These are phyloP conservation scores for Podaxis sp. DNA, from an alignment of 768 basidiomycete genomes.

Conservation along the genomic window DNA sequence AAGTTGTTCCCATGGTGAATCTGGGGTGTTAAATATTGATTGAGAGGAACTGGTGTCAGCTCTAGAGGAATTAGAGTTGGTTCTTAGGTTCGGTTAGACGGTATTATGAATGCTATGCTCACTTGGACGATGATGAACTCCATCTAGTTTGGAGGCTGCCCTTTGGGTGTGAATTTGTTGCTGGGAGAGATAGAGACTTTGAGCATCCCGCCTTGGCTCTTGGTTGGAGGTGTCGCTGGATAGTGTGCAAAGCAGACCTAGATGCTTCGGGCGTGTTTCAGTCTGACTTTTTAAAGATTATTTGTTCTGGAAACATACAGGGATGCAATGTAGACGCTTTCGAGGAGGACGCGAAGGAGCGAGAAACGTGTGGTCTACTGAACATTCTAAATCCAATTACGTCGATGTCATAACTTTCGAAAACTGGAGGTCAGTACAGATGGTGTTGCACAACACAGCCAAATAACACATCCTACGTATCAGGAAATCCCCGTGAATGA, in stretches of 20 bases:
- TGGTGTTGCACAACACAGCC: conserved; percentile 2
- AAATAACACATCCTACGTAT: neutral
- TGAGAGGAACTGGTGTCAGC: neutral
- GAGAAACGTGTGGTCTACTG: neutral
- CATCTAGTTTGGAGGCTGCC: neutral
- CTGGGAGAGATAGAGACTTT: neutral
- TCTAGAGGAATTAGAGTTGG: neutral
- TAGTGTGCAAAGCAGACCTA: neutral
- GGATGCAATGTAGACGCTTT: neutral
- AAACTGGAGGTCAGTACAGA: neutral
- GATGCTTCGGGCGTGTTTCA: neutral
- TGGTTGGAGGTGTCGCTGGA: neutral
- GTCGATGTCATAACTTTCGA: neutral
- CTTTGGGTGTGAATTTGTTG: neutral
- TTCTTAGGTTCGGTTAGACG: neutral
- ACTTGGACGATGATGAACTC: conserved; percentile 10
- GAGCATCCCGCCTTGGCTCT: neutral
- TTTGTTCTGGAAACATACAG: neutral
- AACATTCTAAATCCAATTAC: neutral
- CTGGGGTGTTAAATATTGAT: conserved; percentile 16
- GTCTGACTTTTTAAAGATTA: neutral
- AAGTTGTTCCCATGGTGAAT: conserved; percentile 20
- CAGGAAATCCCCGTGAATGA: neutral
- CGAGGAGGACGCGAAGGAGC: neutral
- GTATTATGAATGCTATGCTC: neutral